These are phyloP conservation scores for Aspergillus hiratsukae DNA, from an alignment of 2,329 filamentous ascomycete genomes.

Conservation along the genomic window DNA sequence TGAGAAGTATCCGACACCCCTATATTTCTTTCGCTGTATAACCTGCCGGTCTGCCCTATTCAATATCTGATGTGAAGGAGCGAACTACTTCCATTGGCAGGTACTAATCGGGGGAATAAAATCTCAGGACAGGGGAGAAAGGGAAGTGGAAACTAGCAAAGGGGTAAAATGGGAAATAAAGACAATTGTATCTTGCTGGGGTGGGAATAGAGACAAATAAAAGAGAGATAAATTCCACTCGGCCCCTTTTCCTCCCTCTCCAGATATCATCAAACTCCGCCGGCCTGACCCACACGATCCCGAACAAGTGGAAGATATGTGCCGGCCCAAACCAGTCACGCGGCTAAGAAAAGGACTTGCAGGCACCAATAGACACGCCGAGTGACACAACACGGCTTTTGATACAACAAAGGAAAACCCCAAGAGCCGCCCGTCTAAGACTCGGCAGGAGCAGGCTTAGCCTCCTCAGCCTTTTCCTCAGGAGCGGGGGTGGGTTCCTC, in stretches of 20 bases:
- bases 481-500: conserved; percentile 44
- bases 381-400: conserved; percentile 22
- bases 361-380: conserved; percentile 28
- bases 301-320: conserved; percentile 33
- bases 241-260: conserved; percentile 37
- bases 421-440: conserved; percentile 27
- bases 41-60: neutral
- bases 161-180: conserved; percentile 24
- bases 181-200: conserved; percentile 35
- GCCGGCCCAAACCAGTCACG: conserved; percentile 34
- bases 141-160: conserved; percentile 7
- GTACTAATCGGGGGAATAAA: conserved; percentile 1
- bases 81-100: conserved; percentile 16
- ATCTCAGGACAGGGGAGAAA: conserved; percentile 8
- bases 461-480: conserved; percentile 41
- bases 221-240: conserved; percentile 41
- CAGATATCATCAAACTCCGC: conserved; percentile 41
- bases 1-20: neutral
- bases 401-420: conserved; percentile 24
- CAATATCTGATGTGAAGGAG: neutral
- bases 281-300: conserved; percentile 34
- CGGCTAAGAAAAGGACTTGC: conserved; percentile 31
- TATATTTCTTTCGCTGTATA: neutral
- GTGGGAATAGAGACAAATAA: conserved; percentile 38
- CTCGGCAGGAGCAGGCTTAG: conserved; percentile 32